These are phyloP conservation scores for Primulina eburnea DNA, from an alignment of 257 asterid genomes.

Conservation along the genomic window DNA sequence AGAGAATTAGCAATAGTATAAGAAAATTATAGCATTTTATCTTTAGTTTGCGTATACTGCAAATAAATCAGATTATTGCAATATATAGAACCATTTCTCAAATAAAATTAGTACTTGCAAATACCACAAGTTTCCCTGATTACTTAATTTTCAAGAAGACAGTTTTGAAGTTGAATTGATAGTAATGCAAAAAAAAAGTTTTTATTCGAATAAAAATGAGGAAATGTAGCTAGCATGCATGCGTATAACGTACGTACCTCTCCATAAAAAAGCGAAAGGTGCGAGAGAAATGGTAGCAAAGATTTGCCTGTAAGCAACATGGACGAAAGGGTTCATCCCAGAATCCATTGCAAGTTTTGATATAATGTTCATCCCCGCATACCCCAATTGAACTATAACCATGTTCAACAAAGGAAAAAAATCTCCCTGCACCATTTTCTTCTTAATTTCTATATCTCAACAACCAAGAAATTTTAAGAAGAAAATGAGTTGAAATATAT, in stretches of 20 bases:
- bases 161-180: too few relatives aligned
- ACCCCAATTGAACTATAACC: slow-evolving; percentile 75
- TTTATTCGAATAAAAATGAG: too few relatives aligned
- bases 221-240: too few relatives aligned
- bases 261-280: slow-evolving; percentile 80
- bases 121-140: not conserved
- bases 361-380: slow-evolving; percentile 80
- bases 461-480: not conserved
- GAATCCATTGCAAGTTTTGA: slow-evolving; percentile 88
- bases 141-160: too few relatives aligned
- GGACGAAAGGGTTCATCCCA: slow-evolving; percentile 90
- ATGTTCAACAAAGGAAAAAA: slow-evolving; percentile 52
- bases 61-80: too few relatives aligned
- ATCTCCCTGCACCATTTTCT: slow-evolving; percentile 35
- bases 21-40: too few relatives aligned
- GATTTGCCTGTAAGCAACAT: slow-evolving; percentile 83
- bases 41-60: not conserved
- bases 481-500: not conserved
- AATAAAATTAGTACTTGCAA: not conserved
- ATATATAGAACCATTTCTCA: not conserved
- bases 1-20: too few relatives aligned
- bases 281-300: slow-evolving; percentile 56
- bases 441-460: not conserved
- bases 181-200: too few relatives aligned
- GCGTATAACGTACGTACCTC: slow-evolving; percentile 41